These are phyloP conservation scores for Xylaria acuta DNA, from an alignment of 495 filamentous ascomycete genomes.

Conservation along the genomic window DNA sequence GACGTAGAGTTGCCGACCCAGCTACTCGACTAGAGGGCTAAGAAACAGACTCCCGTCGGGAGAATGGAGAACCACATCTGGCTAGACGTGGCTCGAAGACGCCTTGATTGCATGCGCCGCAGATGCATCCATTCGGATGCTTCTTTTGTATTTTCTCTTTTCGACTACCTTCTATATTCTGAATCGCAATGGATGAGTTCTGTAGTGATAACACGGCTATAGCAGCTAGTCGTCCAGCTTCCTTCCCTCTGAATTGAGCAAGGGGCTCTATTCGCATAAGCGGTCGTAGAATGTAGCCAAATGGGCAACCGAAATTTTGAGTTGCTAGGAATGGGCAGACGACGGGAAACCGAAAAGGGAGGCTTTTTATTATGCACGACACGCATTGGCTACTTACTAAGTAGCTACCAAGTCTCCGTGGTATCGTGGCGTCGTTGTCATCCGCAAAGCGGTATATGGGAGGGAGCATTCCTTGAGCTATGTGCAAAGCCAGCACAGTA, in stretches of 20 bases:
- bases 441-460: background rate
- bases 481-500: background rate
- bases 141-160: slow-evolving; percentile 30
- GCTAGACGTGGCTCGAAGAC: slow-evolving; percentile 11
- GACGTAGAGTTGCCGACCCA: background rate
- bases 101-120: slow-evolving; percentile 10
- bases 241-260: background rate
- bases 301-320: background rate
- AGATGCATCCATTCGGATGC: slow-evolving; percentile 19
- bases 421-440: background rate
- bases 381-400: background rate
- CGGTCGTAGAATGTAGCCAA: slow-evolving; percentile 17
- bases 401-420: background rate
- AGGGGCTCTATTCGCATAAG: slow-evolving; percentile 6
- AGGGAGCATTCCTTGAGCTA: background rate
- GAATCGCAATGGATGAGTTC: slow-evolving; percentile 29
- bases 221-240: background rate
- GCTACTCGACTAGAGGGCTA: background rate
- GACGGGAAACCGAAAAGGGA: background rate
- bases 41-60: slow-evolving; percentile 4
- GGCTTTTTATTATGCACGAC: background rate
- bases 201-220: slow-evolving; percentile 21
- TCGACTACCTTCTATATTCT: slow-evolving; percentile 27
- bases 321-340: slow-evolving; percentile 2
- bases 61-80: slow-evolving; percentile 11